Evolutionary conservation across 805 yeast genomes (phyloP), one percentile per base, ranked within the genome.

Genomic region (Cyberlindnera americana): DNA sequence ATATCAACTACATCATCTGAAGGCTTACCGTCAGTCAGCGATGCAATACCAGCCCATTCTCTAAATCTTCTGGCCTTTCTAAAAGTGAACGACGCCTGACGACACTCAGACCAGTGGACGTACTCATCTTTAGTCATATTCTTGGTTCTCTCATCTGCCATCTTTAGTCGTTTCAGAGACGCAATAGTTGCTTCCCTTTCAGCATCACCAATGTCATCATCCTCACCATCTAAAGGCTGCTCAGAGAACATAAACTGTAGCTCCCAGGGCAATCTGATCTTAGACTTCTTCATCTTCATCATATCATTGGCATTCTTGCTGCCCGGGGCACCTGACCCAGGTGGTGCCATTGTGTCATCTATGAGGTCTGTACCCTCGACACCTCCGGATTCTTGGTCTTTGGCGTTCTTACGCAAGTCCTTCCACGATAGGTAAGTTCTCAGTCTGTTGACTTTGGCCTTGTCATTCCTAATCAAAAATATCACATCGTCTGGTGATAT

Each of bases 61-160:
- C 91, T 75, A 59, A 93, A 93, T 55, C 97, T 69, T 59, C 89
- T 89, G n/a, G 85, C 84, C 60, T 93, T 93, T 51, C 97, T 74
- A 55, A 89, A 93, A 1, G 99, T 93, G 60, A 93, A 93, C 43
- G 95, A 82, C 1, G 98, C 98, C 61, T 93, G 99, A 46, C 99
- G 77, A 64, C 99, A 93, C 57, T 93, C 99, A 11, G 96, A 86
- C 97, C 98, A 93, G 60, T 93, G 99, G 14, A 90, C 99, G 56
- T 93, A 93, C 59, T 93, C 99, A 54, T 93, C 96, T 56, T 81
- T 83, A 1, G 99, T 93, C 99, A 93, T 93, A 50, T 83, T 75
- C 48, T 72, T 77, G 0, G 99, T 93, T 46, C 99, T 72, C 37
- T 93, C 96, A 62, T 93, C 99, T 4, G 97, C 97, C 62, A 78